Base-by-base conservation (phyloP, 164 flowering plant species). In the Brasenia schreberi region DNA sequence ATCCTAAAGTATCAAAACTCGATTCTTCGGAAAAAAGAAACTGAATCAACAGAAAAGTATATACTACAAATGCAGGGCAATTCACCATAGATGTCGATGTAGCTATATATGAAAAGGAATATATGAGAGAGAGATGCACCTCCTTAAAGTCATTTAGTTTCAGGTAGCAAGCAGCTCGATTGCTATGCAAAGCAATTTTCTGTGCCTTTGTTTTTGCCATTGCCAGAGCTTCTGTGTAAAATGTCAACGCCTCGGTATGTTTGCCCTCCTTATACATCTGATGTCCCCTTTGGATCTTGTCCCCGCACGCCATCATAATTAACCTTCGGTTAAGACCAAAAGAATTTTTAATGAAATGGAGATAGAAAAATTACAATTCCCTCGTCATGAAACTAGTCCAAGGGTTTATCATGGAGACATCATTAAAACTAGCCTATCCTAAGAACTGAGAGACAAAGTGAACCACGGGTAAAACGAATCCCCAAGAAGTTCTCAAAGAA, bases 181-280 rank as follows among this genome's bases (percentile, higher is more conserved):
- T 94, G 65, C 97, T 94, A 67, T 94, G 97, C 18, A 94, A 82
- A 43, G 98, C 92, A 66, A 91, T 89, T 83, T 76, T 90, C 79
- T 90, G 97, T 0, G 86, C 72, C 62, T 81, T 87, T 0, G 86
- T 80, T 70, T 81, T 86, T n/a, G 97, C 96, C 81, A 87, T 72
- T 5, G 84, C 67, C 12, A 94, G 87, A 1, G 96, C 92, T 64
- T 89, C 89, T 9, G 98, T 86, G 74, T 90, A 91, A 62, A 81
- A 84, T 61, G 70, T 83, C 23, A 94, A 78, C 0, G 98, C 98
- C 64, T 86, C 92, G 65, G 65, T 71, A 72, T 91, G 85, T 44
- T 67, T 65, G n/a, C 95, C 97, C 1, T 89, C 98, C 5, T 90
- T 70, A 78, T 89, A 94, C 91, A 94, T 80, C 83, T 83, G 89